Evolutionary conservation across 2,329 filamentous ascomycete species (phyloP).

Genomic region (Botryotinia narcissicola): DNA sequence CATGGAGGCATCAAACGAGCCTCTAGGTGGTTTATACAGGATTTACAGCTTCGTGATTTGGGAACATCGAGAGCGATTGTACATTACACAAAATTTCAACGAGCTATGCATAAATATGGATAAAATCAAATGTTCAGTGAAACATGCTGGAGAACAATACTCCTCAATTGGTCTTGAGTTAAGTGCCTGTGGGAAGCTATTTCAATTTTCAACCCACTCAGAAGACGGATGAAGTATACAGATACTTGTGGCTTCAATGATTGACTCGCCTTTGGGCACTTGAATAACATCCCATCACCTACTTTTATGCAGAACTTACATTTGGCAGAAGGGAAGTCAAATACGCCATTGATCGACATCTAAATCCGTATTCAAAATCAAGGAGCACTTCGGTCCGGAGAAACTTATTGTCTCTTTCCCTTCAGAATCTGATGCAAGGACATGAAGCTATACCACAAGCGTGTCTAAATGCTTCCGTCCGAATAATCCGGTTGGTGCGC

Average conservation of each 20-base stretch:
- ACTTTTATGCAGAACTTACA: background rate
- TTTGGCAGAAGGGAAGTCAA: slow-evolving; percentile 1
- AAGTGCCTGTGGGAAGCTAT: background rate
- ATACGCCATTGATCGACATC: background rate
- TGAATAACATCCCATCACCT: background rate
- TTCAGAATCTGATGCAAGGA: background rate
- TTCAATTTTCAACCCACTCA: background rate
- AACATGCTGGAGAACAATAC: background rate
- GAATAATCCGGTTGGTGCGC: slow-evolving; percentile 19
- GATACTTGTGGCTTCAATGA: background rate
- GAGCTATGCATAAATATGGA: background rate
- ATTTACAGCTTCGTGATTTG: background rate
- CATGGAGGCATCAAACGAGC: background rate
- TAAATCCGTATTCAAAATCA: background rate
- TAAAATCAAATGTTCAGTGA: background rate
- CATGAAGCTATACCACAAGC: slow-evolving; percentile 11
- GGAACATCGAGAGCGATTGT: background rate
- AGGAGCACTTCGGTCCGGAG: background rate
- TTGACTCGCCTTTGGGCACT: background rate
- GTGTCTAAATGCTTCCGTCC: background rate
- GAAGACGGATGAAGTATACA: background rate
- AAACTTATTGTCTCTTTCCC: slow-evolving; percentile 5
- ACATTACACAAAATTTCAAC: slow-evolving; percentile 13
- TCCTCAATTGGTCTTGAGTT: background rate
- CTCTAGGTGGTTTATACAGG: background rate